Evolutionary conservation across 192 early-diverging fungal species (phyloP), one percentile per base, ranked within the genome.

Genomic region (Glomus cerebriforme): DNA sequence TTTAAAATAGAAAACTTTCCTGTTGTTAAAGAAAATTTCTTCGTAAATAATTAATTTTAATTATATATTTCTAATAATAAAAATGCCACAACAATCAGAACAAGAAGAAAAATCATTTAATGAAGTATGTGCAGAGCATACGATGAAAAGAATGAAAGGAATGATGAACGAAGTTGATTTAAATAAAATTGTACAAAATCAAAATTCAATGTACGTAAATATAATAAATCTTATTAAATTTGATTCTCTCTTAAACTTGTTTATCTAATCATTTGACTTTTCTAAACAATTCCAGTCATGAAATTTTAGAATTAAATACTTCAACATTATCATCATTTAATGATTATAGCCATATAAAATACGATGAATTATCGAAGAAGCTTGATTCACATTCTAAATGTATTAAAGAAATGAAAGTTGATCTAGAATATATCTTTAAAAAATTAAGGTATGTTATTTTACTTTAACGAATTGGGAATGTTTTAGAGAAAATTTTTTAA

Each of bases 381-480:
- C 60, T 62, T 75, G 74, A 75, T 35, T 37, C n/a, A 24, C 54
- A 75, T 39, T 24, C 74, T 37, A 75, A 75, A 63, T 63, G 59
- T 75, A 47, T 75, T 7, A 75, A 75, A 45, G 74, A 75, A 29
- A 75, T 75, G 74, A 75, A 75, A 75, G 12, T 32, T 39, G 74
- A 75, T 60, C 43, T 75, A 35, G 74, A 75, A 43, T 75, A 75
- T 63, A 75, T 75, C 39, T 75, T 75, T 63, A 75, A 75, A 49
- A 75, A 75, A 35, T 19, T 75, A 62, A 59, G 59, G 74, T 75
- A 58, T 26, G 5, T 72, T 54, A 49, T 15, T 17, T n/a, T 43
- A 13, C 3, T n/a, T n/a, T n/a, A n/a, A n/a, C n/a, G n/a, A n/a
- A n/a, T n/a, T n/a, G n/a, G n/a, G n/a, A 45, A 19, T 54, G 2